Conservation (phyloP, 352 stramenopile genomes). For the Phytopythium montanum region DNA sequence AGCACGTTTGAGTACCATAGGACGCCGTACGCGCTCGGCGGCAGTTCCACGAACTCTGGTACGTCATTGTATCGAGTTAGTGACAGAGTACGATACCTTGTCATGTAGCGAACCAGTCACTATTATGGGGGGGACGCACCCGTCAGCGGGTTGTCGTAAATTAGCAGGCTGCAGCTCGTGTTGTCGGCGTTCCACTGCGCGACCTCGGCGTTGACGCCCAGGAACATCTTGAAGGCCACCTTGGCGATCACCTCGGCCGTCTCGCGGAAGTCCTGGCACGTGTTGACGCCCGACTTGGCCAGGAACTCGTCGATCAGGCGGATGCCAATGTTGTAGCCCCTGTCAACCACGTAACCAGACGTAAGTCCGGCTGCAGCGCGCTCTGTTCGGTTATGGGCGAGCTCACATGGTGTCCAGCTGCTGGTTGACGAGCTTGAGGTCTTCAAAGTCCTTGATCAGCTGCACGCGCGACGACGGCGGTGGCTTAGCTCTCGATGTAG, state of each 20-base stretch:
- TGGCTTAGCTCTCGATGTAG: too few species aligned
- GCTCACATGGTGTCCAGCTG: constrained; percentile 94
- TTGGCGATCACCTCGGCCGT: constrained; percentile 95
- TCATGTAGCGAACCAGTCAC: too few species aligned
- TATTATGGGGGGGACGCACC: constrained; percentile 29
- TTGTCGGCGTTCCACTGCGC: constrained; percentile 86
- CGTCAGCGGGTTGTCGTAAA: constrained; percentile 96
- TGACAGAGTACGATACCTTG: too few species aligned
- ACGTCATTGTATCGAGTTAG: too few species aligned
- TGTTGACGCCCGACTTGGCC: constrained; percentile 89
- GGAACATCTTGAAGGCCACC: constrained; percentile 98
- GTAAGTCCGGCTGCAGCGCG: background rate
- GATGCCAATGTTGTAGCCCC: constrained; percentile 97
- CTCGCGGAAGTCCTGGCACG: constrained; percentile 89
- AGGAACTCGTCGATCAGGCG: constrained; percentile 98
- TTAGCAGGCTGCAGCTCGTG: constrained; percentile 89
- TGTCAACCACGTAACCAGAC: constrained; percentile 10
- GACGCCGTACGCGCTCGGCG: constrained; percentile 80
- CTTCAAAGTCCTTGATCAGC: constrained; percentile 96
- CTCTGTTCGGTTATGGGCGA: too few species aligned
- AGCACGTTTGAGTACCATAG: constrained; percentile 97
- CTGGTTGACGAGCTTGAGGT: constrained; percentile 93
- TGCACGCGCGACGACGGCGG: constrained; percentile 15
- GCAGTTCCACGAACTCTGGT: constrained; percentile 89
- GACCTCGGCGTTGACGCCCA: constrained; percentile 94